Base-by-base conservation (phyloP, 257 asterid species). In the Penstemon eatonii region DNA sequence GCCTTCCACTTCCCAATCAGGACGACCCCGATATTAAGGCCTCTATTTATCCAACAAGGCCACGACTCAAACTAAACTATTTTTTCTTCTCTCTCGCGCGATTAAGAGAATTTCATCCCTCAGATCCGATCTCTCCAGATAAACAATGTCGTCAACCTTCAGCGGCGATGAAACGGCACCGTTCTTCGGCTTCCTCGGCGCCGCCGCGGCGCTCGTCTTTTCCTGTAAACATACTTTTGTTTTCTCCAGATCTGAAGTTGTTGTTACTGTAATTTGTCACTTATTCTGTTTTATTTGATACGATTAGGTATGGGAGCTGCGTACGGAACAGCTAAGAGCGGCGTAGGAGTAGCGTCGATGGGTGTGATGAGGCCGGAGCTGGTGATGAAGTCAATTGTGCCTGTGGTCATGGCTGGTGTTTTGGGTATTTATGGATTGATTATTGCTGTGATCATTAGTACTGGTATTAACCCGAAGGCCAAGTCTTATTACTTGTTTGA, bases 341-440 rank as follows among this genome's bases (percentile, higher is more conserved):
- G 86, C n/a, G 89, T 84, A 38, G 89, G 89, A 10, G 89, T 84
- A 62, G 89, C 89, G 37, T 84, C 86, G 40, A 84, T 84, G 89
- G 89, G 89, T 38, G 86, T 84, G 70, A 81, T 84, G 89, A 71
- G 86, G 66, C 89, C 89, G 15, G 89, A 84, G 73, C 65, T 84
- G 65, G 89, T 84, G 42, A 84, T 84, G 86, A 84, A 81, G 64
- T 84, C 89, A 5, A 84, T 84, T 7, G 89, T 84, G 15, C 89
- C 89, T 0, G 86, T 84, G 60, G 89, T 84, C 72, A 84, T 84
- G 89, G 89, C 89, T 72, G 86, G 89, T 64, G 89, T 84, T 56
- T 80, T 81, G 73, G 89, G 89, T 68, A 84, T 84, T 60, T 84
- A 84, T 40, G 89, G 89, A 0, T 67, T 84, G 55, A 84, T 84